Base-by-base conservation (phyloP, 2,329 filamentous ascomycete species). In the Sarocladium brachiariae region DNA sequence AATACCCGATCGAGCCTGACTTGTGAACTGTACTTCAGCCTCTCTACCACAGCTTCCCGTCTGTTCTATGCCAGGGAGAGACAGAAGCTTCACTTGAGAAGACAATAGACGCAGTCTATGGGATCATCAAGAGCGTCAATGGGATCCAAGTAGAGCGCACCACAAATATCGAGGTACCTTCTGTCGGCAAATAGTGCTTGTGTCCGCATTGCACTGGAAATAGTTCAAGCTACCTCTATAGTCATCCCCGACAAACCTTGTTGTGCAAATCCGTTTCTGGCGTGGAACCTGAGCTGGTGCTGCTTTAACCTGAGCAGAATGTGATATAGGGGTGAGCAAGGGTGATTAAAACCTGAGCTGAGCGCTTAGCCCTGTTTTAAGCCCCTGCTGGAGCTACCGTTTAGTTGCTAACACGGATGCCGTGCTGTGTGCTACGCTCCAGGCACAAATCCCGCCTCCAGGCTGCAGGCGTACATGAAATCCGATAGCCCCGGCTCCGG, bases 211-310 rank as follows among this genome's bases (percentile, higher is more conserved):
- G n/a, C n/a, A n/a, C n/a, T n/a, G n/a, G n/a, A n/a, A n/a, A n/a
- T n/a, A n/a, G n/a, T n/a, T 13, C 8, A 7, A 31, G 34, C 39
- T 45, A 45, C 39, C 39, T 25, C 39, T 47, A 50, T 50, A 50
- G 48, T 50, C 35, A 50, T 39, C 34, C 34, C 48, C 48, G 48
- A 50, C 16, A 41, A 50, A 39, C 23, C 31, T 38, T 50, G 14
- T 33, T 21, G 5, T 50, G 23, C 23, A 41, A 50, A 50, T 50
- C 24, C 48, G 48, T 38, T 50, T 50, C 48, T 30, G 48, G 48
- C 34, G 34, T 38, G 35, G 16, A 50, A 50, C 24, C 24, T 50
- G 48, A 37, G 47, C 30, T 38, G 33, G 47, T 21, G 47, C 47
- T 37, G 47, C 47, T 49, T 35, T 49, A 49, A 49, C n/a, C 31